Conservation (phyloP, 306 rosid species). For the Clitoria ternatea region DNA sequence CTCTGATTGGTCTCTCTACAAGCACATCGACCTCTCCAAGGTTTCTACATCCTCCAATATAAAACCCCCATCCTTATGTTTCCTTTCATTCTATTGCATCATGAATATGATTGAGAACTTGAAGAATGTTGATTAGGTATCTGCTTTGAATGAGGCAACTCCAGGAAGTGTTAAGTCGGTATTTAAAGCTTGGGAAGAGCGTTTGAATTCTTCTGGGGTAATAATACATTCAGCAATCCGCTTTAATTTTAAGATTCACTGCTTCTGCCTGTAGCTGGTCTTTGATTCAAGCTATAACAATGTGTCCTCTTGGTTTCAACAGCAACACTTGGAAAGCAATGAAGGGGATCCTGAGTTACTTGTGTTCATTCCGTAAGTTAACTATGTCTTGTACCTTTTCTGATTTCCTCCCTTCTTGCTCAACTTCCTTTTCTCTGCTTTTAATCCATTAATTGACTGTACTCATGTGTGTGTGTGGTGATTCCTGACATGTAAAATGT, state of each 20-base stretch:
- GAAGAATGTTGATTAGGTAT: constrained; percentile 45
- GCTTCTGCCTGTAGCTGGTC: neutral
- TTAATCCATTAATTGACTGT: neutral
- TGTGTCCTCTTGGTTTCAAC: constrained; percentile 21
- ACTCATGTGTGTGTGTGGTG: neutral
- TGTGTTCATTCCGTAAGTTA: constrained; percentile 80
- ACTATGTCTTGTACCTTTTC: neutral
- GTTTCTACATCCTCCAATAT: too few species aligned
- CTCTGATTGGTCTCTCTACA: constrained; percentile 86
- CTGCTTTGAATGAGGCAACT: constrained; percentile 90
- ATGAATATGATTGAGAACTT: too few species aligned
- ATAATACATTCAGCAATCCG: constrained; percentile 1
- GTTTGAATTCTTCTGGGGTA: constrained; percentile 76
- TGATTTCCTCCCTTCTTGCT: neutral
- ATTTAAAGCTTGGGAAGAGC: constrained; percentile 94
- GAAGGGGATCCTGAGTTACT: constrained; percentile 98
- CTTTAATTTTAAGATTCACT: neutral
- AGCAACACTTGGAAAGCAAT: constrained; percentile 92
- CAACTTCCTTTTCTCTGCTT: neutral
- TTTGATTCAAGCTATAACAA: neutral
- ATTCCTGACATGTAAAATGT: neutral
- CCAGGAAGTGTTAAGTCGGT: constrained; percentile 82
- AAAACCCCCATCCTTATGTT: too few species aligned
- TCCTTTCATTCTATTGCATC: neutral
- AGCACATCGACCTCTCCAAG: constrained; percentile 82